Evolutionary conservation across 352 stramenopile genomes (phyloP).

Genomic region (Globisporangium polare): DNA sequence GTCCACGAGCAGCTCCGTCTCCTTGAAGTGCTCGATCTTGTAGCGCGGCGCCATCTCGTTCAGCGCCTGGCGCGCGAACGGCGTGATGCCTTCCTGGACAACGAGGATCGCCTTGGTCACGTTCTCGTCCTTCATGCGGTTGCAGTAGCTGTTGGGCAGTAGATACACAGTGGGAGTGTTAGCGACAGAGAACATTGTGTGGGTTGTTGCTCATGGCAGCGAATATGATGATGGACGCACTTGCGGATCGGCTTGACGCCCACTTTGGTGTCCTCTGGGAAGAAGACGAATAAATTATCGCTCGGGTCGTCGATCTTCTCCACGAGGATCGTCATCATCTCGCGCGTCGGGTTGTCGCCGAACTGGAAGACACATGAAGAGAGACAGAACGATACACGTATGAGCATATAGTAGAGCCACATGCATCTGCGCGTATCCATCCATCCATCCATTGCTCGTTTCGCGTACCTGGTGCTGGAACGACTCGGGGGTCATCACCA

Average conservation of each 20-base stretch:
- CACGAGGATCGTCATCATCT: slow-evolving; percentile 96
- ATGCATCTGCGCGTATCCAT: not conserved
- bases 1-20: slow-evolving; percentile 99
- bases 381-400: not conserved
- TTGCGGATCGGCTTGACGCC: slow-evolving; percentile 96
- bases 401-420: not conserved
- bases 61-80: slow-evolving; percentile 96
- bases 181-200: not conserved
- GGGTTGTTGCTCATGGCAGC: not conserved
- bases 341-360: slow-evolving; percentile 91
- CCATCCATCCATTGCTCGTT: not conserved
- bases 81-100: slow-evolving; percentile 94
- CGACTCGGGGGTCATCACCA: slow-evolving; percentile 93
- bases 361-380: slow-evolving; percentile 32
- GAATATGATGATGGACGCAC: slow-evolving; percentile 58
- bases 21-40: slow-evolving; percentile 97
- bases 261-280: slow-evolving; percentile 98
- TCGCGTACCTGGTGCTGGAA: slow-evolving; percentile 87
- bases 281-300: slow-evolving; percentile 99
- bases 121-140: slow-evolving; percentile 97
- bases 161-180: slow-evolving; percentile 1
- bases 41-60: slow-evolving; percentile 92
- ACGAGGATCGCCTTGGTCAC: slow-evolving; percentile 98
- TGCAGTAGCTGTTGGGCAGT: slow-evolving; percentile 56
- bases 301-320: slow-evolving; percentile 90